phyloP scores from a whole-genome alignment of 2,329 filamentous ascomycete genomes.

The Xylaria sp. region DNA sequence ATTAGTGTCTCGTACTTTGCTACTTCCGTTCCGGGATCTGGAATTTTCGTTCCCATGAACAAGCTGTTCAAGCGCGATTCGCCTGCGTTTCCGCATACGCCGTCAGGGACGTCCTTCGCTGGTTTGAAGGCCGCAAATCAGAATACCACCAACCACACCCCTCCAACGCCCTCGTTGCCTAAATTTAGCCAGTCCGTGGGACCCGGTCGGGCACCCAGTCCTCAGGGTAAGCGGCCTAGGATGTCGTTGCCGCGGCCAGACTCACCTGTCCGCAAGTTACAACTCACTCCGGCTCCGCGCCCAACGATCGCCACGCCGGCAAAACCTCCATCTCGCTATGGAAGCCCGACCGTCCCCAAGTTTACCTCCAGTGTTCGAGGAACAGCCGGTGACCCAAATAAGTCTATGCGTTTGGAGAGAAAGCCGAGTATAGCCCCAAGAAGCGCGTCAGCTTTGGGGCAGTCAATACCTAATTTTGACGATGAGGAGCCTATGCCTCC shows the following conservation, averaged over 20 bases:
- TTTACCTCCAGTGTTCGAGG: slow-evolving; percentile 74
- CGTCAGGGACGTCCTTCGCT: slow-evolving; percentile 71
- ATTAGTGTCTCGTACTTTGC: slow-evolving; percentile 79
- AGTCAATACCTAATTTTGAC: slow-evolving; percentile 57
- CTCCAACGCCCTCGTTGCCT: slow-evolving; percentile 72
- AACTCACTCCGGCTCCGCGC: slow-evolving; percentile 69
- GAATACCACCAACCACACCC: slow-evolving; percentile 69
- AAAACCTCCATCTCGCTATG: slow-evolving; percentile 67
- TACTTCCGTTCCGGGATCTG: slow-evolving; percentile 80
- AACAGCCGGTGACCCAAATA: slow-evolving; percentile 70
- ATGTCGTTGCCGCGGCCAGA: slow-evolving; percentile 88
- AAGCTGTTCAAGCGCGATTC: slow-evolving; percentile 79
- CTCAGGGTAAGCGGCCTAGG: slow-evolving; percentile 75
- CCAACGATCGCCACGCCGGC: slow-evolving; percentile 68
- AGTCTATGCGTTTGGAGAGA: slow-evolving; percentile 61
- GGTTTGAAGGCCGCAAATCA: slow-evolving; percentile 66
- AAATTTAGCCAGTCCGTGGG: slow-evolving; percentile 93
- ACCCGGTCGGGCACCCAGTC: slow-evolving; percentile 76
- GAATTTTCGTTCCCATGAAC: slow-evolving; percentile 90
- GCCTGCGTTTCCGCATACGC: slow-evolving; percentile 70
- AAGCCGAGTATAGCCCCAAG: slow-evolving; percentile 65
- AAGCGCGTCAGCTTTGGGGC: slow-evolving; percentile 69
- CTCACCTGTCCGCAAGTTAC: slow-evolving; percentile 79
- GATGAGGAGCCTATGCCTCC: slow-evolving; percentile 69
- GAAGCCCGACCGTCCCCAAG: slow-evolving; percentile 70